Conservation (phyloP, 2,329 filamentous ascomycete species). For the Pseudonectria buxi region DNA sequence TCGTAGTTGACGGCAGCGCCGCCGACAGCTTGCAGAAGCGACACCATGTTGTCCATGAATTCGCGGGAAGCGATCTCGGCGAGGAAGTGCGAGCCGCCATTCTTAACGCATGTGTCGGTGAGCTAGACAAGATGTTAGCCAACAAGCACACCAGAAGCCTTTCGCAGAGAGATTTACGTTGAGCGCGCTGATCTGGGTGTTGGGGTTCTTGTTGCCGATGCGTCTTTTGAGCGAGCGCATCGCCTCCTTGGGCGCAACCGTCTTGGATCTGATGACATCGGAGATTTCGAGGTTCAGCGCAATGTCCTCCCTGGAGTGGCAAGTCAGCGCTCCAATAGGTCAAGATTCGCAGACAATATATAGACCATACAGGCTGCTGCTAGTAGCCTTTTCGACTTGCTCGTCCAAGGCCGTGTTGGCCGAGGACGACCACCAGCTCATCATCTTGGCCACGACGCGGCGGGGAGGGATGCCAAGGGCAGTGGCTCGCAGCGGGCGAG, state of each 20-base stretch:
- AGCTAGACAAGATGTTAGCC: slow-evolving; percentile 45
- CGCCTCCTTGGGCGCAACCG: slow-evolving; percentile 92
- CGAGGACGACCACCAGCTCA: slow-evolving; percentile 96
- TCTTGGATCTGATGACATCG: slow-evolving; percentile 94
- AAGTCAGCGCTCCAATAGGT: too few species aligned
- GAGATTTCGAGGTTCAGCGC: slow-evolving; percentile 96
- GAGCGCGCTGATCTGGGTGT: slow-evolving; percentile 89
- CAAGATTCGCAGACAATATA: too few species aligned
- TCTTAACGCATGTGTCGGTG: slow-evolving; percentile 97
- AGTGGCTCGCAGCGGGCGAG: slow-evolving; percentile 1
- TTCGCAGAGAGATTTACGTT: slow-evolving; percentile 50
- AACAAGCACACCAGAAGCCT: background rate
- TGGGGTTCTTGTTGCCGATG: slow-evolving; percentile 96
- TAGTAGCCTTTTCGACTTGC: slow-evolving; percentile 92
- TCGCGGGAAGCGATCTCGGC: slow-evolving; percentile 92
- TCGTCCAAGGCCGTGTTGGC: slow-evolving; percentile 88
- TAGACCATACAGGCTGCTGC: slow-evolving; percentile 84
- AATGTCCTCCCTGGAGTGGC: slow-evolving; percentile 71
- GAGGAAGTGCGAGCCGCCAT: slow-evolving; percentile 92
- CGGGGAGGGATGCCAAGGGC: slow-evolving; percentile 2
- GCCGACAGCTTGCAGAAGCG: slow-evolving; percentile 76
- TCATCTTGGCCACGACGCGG: slow-evolving; percentile 42
- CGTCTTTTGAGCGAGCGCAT: slow-evolving; percentile 94
- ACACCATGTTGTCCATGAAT: slow-evolving; percentile 96
- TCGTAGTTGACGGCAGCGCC: slow-evolving; percentile 70